A percentile compares a stretch with the other conserved stretches of the same genome.
Evolutionary conservation across 345 rosid genomes (phyloP).

Genomic region (Nephelium lappaceum): DNA sequence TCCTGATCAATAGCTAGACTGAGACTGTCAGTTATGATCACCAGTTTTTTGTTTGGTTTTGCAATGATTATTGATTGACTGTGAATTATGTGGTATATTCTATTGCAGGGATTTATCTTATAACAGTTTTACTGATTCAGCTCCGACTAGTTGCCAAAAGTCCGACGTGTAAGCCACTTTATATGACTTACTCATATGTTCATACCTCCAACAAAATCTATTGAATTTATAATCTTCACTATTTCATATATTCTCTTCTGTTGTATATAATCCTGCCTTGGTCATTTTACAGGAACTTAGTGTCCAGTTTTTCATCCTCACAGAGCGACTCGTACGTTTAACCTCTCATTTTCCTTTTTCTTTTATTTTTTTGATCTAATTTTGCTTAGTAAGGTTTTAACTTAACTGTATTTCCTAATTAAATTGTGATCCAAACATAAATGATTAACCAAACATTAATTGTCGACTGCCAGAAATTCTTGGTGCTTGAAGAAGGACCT

Average conservation of each 20-base stretch:
- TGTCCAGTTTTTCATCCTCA: constrained; percentile 52
- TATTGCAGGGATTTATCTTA: constrained; percentile 78
- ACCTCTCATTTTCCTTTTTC: not conserved
- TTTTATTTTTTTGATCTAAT: not conserved
- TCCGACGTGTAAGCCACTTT: constrained; percentile 47
- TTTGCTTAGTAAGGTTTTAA: not conserved
- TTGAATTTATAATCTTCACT: not conserved
- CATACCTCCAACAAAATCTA: not conserved
- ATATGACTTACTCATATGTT: not conserved
- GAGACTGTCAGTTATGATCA: too few species aligned
- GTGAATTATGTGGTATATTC: constrained; percentile 1
- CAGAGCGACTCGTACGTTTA: constrained; percentile 58
- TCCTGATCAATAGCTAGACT: too few species aligned
- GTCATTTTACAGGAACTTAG: constrained; percentile 58
- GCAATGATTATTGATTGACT: not conserved
- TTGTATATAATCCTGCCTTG: constrained; percentile 12
- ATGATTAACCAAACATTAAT: constrained; percentile 1
- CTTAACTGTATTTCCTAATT: not conserved
- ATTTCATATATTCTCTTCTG: not conserved
- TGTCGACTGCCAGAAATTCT: constrained; percentile 32
- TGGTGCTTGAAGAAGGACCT: constrained; percentile 83
- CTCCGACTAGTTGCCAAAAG: constrained; percentile 42
- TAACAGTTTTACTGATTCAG: constrained; percentile 70
- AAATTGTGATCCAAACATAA: not conserved
- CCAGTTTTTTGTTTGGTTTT: not conserved